Base-by-base conservation (phyloP, 352 stramenopile genomes). In the Globisporangium perplexum region DNA sequence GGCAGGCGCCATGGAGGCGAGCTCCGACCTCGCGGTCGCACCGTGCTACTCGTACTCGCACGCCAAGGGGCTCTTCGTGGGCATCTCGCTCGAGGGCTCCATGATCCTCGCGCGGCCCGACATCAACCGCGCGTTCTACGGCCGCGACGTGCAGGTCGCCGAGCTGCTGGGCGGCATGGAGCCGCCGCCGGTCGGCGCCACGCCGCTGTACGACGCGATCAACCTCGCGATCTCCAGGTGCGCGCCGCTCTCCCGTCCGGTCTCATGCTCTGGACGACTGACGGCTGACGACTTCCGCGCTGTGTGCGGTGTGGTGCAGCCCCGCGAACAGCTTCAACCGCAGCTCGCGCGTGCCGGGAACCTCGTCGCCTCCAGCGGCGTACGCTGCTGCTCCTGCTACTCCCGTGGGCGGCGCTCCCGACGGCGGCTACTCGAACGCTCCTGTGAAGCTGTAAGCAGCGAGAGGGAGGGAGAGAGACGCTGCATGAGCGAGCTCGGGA, bases 71-170 rank as follows among this genome's bases (percentile, higher is more conserved):
- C 66, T 96, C 3, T 98, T 95, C 52, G 80, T 81, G 3, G 91
- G 91, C 44, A 81, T 97, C 48, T 93, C 81, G 28, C 70, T 98
- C 18, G 88, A 97, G 62, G 88, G 83, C n/a, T 92, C 88, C 10
- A 66, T 97, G 24, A 83, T 97, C 31, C 72, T 95, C n/a, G 72
- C 86, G 12, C 87, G 95, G 23, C 60, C 82, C 15, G 84, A 95
- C 47, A 84, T 97, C 46, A 98, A 98, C 65, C 71, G 78, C 23
- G 78, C 77, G 28, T 98, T 98, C 66, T 98, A 98, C 66, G 88
- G 89, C 31, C 77, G 77, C 28, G 66, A 77, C 17, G 63, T 97
- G 18, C 56, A 71, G 31, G 72, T 83, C 10, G 53, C 74, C 11
- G 68, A 96, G 50, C 69, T 97, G 26, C 67, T 97, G 14, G 69